Evolutionary conservation across 495 filamentous ascomycete species (phyloP), one percentile per base, ranked within the genome.

Genomic region (Penicillium pancosmium): DNA sequence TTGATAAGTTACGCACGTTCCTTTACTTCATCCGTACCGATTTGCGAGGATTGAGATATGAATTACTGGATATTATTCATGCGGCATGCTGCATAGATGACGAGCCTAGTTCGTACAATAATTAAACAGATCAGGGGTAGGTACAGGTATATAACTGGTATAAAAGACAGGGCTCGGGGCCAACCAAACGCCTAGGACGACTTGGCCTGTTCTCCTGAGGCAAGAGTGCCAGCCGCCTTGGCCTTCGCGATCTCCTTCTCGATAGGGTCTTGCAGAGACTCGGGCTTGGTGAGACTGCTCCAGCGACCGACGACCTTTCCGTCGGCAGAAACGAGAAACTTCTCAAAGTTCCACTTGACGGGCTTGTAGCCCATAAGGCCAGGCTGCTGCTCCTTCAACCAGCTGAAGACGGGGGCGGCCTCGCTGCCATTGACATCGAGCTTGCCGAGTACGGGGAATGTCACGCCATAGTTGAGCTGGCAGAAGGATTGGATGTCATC

Each of bases 311-410:
- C 89, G 27, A 97, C 92, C 74, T 88, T 82, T 3, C 93, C 93
- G 71, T 97, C 91, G 54, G 82, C 81, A n/a, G 85, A 87, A 55
- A 98, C 80, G 62, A 98, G 75, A 73, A 96, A 98, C 83, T 98
- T 98, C 81, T 98, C 95, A 74, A 96, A 95, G 72, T 93, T 96
- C 91, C 93, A 97, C 88, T 96, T 95, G 64, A 98, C 81, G 36
- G 87, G 69, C 86, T 93, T 92, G 68, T 97, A 62, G 19, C 94
- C 94, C 69, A 97, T 65, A 6, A 96, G 49, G 16, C 95, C 93
- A 1, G 94, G 86, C 76, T 88, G 85, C 78, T 91, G 80, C 35
- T 80, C 80, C 85, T 98, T 99, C 76, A 99, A 73, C 87, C 90
- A 98, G 68, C 89, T 84, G 72, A 80, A 98, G 40, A 97, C 67